Conservation (phyloP, 352 stramenopile genomes). For the Globisporangium heterothallicum region DNA sequence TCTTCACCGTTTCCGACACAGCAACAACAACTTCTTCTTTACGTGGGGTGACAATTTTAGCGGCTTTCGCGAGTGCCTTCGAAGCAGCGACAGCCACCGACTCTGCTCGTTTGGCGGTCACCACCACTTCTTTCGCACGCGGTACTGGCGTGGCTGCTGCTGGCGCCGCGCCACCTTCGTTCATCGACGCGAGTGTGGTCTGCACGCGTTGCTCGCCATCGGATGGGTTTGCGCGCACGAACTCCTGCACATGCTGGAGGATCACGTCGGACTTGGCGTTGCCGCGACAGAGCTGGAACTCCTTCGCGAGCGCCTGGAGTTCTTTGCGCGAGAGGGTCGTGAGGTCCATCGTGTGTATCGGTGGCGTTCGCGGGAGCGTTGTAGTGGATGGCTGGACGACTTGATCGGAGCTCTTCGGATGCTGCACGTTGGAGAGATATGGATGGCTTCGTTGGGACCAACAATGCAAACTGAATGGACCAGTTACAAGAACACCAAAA, state of each 20-base stretch:
- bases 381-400: not conserved
- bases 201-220: slow-evolving; percentile 37
- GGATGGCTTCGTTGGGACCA: not conserved
- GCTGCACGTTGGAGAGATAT: not conserved
- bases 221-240: slow-evolving; percentile 28
- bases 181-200: slow-evolving; percentile 13
- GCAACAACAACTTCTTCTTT: too few species aligned
- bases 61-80: too few species aligned
- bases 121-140: not conserved
- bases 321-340: slow-evolving; percentile 46
- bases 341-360: slow-evolving; percentile 20
- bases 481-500: not conserved
- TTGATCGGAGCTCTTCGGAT: not conserved
- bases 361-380: not conserved
- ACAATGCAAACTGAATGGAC: not conserved
- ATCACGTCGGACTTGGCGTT: slow-evolving; percentile 73
- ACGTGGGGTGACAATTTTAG: too few species aligned
- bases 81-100: too few species aligned
- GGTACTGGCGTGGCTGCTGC: slow-evolving; percentile 8
- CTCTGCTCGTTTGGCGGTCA: slow-evolving; percentile 2
- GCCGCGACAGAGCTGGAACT: slow-evolving; percentile 54
- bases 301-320: slow-evolving; percentile 58
- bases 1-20: too few species aligned
- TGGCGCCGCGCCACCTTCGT: slow-evolving; percentile 2
- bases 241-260: slow-evolving; percentile 34